Evolutionary conservation across 805 yeast species (phyloP).

Genomic region (Kluyveromyces nonfermentans): DNA sequence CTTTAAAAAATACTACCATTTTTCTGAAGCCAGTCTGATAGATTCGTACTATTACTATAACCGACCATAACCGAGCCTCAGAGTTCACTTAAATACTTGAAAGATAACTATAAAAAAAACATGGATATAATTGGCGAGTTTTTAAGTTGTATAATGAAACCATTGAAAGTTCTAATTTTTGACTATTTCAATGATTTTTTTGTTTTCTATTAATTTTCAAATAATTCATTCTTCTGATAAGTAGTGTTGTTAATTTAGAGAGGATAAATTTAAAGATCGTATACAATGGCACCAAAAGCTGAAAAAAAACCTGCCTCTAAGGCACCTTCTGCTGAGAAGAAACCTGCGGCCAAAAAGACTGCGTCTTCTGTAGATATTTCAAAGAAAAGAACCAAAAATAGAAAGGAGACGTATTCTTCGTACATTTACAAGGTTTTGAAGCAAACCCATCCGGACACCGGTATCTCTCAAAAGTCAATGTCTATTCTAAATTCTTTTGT

Average conservation of each 20-base stretch:
- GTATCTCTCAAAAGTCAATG: slow-evolving; percentile 95
- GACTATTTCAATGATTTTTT: too few relatives aligned
- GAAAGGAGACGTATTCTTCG: slow-evolving; percentile 94
- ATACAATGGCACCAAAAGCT: slow-evolving; percentile 56
- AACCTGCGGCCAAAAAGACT: slow-evolving; percentile 85
- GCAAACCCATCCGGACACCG: slow-evolving; percentile 96
- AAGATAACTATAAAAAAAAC: too few relatives aligned
- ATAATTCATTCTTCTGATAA: slow-evolving; percentile 13
- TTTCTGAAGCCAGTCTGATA: too few relatives aligned
- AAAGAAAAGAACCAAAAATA: slow-evolving; percentile 83
- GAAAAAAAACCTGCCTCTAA: slow-evolving; percentile 73
- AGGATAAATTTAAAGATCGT: not conserved
- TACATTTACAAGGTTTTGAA: slow-evolving; percentile 93
- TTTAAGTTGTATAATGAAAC: too few relatives aligned
- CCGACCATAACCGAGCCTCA: too few relatives aligned
- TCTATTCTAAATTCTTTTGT: slow-evolving; percentile 95
- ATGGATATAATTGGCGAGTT: too few relatives aligned
- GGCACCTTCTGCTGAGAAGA: slow-evolving; percentile 92
- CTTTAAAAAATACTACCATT: too few relatives aligned
- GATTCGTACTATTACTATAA: too few relatives aligned
- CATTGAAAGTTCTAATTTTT: too few relatives aligned
- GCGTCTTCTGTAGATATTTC: slow-evolving; percentile 63
- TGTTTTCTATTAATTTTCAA: slow-evolving; percentile 35
- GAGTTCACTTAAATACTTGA: too few relatives aligned
- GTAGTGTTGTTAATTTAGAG: not conserved